Evolutionary conservation across 306 rosid genomes (phyloP).

Genomic region (Cicer arietinum): DNA sequence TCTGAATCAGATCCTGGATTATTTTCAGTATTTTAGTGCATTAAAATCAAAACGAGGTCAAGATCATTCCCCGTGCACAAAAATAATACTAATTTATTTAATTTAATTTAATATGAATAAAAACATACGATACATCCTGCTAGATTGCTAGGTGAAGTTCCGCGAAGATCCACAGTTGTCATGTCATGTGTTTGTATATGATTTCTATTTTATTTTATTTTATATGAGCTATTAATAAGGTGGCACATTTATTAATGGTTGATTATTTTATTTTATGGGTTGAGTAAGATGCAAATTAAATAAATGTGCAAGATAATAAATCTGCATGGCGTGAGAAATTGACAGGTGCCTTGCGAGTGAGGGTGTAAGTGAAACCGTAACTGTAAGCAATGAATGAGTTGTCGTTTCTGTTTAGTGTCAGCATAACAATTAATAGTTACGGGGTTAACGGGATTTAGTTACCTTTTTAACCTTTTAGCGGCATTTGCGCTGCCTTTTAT

Average conservation of each 20-base stretch:
- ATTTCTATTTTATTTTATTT: neutral
- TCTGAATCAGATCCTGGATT: neutral
- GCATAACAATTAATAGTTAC: neutral
- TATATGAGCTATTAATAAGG: neutral
- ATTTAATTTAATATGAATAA: neutral
- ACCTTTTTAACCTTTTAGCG: neutral
- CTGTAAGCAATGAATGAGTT: neutral
- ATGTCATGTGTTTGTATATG: constrained; percentile 13
- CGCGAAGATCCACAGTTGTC: constrained; percentile 16
- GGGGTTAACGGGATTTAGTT: too few species aligned
- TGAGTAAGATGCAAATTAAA: constrained; percentile 20
- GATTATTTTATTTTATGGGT: neutral
- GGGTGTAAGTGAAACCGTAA: neutral
- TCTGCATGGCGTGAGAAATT: constrained; percentile 4
- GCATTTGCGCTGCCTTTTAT: neutral
- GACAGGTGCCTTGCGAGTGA: constrained; percentile 35
- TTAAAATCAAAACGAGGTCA: constrained; percentile 16
- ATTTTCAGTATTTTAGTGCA: constrained; percentile 3
- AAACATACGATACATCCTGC: neutral
- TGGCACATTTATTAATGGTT: constrained; percentile 43
- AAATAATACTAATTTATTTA: neutral
- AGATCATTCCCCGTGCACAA: constrained; percentile 24
- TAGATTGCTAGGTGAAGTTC: constrained; percentile 12
- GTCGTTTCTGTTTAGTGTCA: constrained; percentile 6
- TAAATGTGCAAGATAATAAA: neutral